These are phyloP conservation scores for Ceratocystiopsis minuta DNA, from an alignment of 2,329 filamentous ascomycete species.

Conservation along the genomic window DNA sequence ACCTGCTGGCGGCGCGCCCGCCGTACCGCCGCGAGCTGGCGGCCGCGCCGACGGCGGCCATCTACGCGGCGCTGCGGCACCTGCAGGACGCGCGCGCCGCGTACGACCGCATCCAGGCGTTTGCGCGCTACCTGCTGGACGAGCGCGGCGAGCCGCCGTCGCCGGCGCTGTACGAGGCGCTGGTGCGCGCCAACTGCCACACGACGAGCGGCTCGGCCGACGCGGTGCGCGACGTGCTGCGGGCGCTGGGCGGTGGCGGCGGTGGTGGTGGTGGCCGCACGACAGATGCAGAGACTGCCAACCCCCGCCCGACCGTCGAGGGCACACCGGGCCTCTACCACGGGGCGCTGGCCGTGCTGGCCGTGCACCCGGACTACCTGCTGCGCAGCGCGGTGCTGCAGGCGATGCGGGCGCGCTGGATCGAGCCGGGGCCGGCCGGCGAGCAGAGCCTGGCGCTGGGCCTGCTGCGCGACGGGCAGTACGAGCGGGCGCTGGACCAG, in stretches of 20 bases:
- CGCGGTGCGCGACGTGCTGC: conserved; percentile 43
- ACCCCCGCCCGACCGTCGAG: conserved; percentile 22
- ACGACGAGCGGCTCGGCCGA: conserved; percentile 46
- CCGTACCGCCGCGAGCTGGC: conserved; percentile 6
- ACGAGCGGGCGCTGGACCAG: conserved; percentile 59
- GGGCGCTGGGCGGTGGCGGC: conserved; percentile 50
- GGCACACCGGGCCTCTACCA: conserved; percentile 53
- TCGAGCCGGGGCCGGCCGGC: conserved; percentile 40
- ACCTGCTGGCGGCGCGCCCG: conserved; percentile 3
- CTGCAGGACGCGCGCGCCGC: conserved; percentile 19
- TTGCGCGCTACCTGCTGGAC: conserved; percentile 41
- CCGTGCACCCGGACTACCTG: conserved; percentile 73
- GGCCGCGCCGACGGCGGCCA: conserved; percentile 5
- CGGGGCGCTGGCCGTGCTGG: conserved; percentile 51
- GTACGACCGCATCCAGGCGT: conserved; percentile 19
- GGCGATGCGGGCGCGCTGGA: conserved; percentile 60
- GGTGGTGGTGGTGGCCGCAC: too few species aligned
- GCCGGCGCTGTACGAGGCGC: conserved; percentile 48
- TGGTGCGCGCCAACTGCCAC: conserved; percentile 56
- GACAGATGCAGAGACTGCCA: too few species aligned
- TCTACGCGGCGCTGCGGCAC: conserved; percentile 23
- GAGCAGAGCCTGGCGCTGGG: conserved; percentile 53
- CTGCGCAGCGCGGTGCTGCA: conserved; percentile 52
- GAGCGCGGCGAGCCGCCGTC: conserved; percentile 37
- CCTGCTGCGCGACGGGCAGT: conserved; percentile 61